Conservation (phyloP, 805 yeast genomes). For the Wickerhamomyces bovis region DNA sequence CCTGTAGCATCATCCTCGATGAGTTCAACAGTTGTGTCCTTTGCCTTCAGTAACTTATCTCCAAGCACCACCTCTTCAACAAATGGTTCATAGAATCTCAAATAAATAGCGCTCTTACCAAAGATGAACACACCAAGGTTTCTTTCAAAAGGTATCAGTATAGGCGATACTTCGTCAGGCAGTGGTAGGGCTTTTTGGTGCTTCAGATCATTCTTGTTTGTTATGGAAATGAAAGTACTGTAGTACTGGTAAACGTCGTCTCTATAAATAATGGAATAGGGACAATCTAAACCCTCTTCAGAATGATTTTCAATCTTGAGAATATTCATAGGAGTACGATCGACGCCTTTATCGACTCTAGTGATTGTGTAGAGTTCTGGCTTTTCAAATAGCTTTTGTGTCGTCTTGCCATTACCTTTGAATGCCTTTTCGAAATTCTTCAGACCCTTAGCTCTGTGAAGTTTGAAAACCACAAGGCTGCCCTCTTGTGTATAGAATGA, state of each 20-base stretch:
- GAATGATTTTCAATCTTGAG: constrained; percentile 11
- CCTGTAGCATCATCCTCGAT: neutral
- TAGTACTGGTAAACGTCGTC: constrained; percentile 5
- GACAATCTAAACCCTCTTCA: constrained; percentile 3
- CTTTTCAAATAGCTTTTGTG: constrained; percentile 9
- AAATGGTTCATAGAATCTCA: neutral
- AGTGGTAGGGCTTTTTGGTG: neutral
- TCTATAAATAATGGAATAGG: constrained; percentile 4
- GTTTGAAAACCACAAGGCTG: constrained; percentile 6
- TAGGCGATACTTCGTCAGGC: neutral
- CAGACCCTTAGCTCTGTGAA: constrained; percentile 8
- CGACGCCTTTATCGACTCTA: constrained; percentile 4
- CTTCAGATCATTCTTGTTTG: neutral
- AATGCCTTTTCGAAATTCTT: constrained; percentile 14
- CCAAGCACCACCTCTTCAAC: neutral
- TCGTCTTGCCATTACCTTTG: neutral
- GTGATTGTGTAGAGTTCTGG: constrained; percentile 12
- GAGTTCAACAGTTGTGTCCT: constrained; percentile 3
- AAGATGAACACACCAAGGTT: constrained; percentile 3
- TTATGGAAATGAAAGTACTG: neutral
- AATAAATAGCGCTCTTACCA: neutral
- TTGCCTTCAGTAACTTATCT: neutral
- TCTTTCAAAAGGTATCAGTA: neutral
- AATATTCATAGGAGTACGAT: constrained; percentile 12
- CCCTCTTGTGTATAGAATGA: constrained; percentile 18